These are phyloP conservation scores for Coemansia sp. DNA, from an alignment of 192 early-diverging fungal genomes.

Conservation along the genomic window DNA sequence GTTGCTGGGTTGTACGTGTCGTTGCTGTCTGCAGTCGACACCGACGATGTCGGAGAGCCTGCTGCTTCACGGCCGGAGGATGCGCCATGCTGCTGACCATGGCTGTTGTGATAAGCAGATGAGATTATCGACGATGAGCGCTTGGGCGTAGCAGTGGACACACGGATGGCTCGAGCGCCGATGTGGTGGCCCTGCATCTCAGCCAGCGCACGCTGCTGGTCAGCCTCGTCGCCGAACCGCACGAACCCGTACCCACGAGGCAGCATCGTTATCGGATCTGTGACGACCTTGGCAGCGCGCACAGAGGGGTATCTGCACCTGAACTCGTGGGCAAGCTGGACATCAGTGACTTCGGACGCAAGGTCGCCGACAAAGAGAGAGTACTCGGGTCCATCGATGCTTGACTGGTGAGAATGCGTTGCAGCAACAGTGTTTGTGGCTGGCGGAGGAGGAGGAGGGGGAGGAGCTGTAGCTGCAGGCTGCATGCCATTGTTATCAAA, in stretches of 20 bases:
- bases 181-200: constrained; percentile 87
- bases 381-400: constrained; percentile 70
- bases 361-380: constrained; percentile 97
- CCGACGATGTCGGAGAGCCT: constrained; percentile 35
- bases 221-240: constrained; percentile 81
- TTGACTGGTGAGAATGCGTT: background rate
- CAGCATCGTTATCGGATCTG: constrained; percentile 77
- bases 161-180: constrained; percentile 87
- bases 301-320: constrained; percentile 80
- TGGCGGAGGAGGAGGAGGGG: constrained; percentile 3
- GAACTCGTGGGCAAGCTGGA: constrained; percentile 68
- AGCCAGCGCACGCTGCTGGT: constrained; percentile 82
- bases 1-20: constrained; percentile 48
- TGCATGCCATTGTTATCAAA: background rate
- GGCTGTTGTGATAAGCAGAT: constrained; percentile 19
- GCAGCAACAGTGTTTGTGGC: background rate
- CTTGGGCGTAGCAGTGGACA: constrained; percentile 77
- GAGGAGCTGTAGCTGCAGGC: background rate
- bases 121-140: constrained; percentile 33
- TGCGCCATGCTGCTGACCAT: constrained; percentile 7
- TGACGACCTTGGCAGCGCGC: constrained; percentile 92
- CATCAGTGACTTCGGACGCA: constrained; percentile 84
- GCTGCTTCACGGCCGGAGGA: constrained; percentile 21
- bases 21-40: constrained; percentile 38
- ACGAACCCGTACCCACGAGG: constrained; percentile 96